Conservation (phyloP, 1,284 basidiomycete species). For the Cystobasidium pallidum region DNA sequence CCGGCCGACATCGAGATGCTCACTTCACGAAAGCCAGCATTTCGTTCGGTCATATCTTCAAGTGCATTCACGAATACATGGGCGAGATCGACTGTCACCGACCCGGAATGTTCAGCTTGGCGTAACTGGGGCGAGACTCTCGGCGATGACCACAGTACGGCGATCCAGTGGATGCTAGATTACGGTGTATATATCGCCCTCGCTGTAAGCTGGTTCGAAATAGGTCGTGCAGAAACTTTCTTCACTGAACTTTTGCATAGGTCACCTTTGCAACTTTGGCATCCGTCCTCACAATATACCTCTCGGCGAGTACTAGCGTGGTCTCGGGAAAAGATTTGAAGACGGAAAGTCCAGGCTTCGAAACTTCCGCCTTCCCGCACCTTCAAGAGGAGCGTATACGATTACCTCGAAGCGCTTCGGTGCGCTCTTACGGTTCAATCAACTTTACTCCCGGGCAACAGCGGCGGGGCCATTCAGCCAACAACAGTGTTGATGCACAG, state of each 20-base stretch:
- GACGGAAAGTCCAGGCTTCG: not conserved
- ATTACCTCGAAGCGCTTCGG: slow-evolving; percentile 36
- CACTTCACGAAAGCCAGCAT: not conserved
- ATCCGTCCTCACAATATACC: slow-evolving; percentile 76
- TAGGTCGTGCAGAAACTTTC: too few relatives aligned
- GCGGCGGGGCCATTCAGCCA: slow-evolving; percentile 10
- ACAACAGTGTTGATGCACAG: slow-evolving; percentile 47
- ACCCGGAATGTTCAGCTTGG: slow-evolving; percentile 45
- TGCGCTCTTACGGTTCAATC: slow-evolving; percentile 43
- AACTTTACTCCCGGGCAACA: slow-evolving; percentile 7
- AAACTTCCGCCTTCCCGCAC: slow-evolving; percentile 24
- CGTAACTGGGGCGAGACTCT: slow-evolving; percentile 49
- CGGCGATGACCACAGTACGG: slow-evolving; percentile 15
- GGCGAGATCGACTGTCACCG: slow-evolving; percentile 1
- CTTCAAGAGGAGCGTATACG: slow-evolving; percentile 28
- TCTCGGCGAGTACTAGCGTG: slow-evolving; percentile 86
- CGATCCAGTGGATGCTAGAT: slow-evolving; percentile 62
- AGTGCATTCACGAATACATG: slow-evolving; percentile 32
- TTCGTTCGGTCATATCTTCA: slow-evolving; percentile 4
- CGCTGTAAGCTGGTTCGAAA: slow-evolving; percentile 64
- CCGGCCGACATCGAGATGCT: slow-evolving; percentile 7
- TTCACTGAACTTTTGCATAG: too few relatives aligned
- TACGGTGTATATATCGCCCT: slow-evolving; percentile 74
- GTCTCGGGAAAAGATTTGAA: slow-evolving; percentile 79
- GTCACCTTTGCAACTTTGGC: slow-evolving; percentile 72